Conservation (phyloP, 306 rosid species). For the Sicyos edulis region DNA sequence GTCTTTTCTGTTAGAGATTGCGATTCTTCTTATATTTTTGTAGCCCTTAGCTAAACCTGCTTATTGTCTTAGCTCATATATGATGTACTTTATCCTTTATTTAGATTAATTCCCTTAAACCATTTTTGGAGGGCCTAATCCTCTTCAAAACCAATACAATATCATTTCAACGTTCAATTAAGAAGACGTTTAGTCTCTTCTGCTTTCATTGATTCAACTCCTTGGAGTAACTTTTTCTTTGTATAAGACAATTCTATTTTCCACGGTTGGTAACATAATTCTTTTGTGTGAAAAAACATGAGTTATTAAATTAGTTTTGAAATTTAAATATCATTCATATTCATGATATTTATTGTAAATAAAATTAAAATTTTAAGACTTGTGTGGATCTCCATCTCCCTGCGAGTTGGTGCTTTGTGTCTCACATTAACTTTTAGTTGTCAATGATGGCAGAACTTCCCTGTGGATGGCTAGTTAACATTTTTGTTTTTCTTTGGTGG, state of each 20-base stretch:
- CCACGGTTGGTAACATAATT: too few relatives aligned
- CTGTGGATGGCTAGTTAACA: background rate
- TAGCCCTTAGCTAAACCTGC: background rate
- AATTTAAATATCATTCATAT: background rate
- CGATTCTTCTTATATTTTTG: background rate
- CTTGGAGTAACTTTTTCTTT: background rate
- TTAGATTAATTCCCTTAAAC: background rate
- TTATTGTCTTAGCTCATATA: background rate
- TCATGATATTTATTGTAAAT: background rate
- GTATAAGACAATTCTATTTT: background rate
- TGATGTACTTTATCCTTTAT: background rate
- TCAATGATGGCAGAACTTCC: slow-evolving; percentile 4
- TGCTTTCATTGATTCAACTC: background rate
- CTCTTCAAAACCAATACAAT: background rate
- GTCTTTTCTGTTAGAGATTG: background rate
- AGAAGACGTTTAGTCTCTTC: background rate
- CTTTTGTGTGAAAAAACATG: background rate
- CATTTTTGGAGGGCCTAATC: slow-evolving; percentile 2
- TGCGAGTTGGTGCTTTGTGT: background rate
- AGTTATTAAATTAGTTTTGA: background rate
- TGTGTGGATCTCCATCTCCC: slow-evolving; percentile 10
- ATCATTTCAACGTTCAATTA: background rate
- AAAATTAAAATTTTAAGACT: background rate
- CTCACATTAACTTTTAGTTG: background rate
- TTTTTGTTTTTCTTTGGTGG: background rate